Evolutionary conservation across 1,284 basidiomycete genomes (phyloP).

Genomic region (Moniliophthora roreri): DNA sequence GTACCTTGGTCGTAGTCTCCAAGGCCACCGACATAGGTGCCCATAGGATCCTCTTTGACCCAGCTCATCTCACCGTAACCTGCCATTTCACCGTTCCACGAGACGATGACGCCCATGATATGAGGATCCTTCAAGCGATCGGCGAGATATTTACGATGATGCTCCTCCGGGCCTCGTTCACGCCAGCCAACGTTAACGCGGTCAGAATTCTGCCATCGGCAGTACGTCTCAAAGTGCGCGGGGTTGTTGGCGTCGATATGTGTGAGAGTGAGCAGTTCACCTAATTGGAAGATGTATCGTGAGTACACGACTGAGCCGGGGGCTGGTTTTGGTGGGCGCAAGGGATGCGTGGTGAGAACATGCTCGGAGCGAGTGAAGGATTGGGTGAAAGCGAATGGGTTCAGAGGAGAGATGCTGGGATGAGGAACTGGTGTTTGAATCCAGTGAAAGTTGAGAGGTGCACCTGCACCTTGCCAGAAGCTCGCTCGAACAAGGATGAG

Average conservation of each 20-base stretch:
- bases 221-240: constrained; percentile 16
- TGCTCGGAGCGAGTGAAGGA: constrained; percentile 18
- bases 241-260: constrained; percentile 18
- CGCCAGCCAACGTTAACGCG: constrained; percentile 20
- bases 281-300: constrained; percentile 15
- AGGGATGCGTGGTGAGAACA: constrained; percentile 19
- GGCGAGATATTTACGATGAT: constrained; percentile 16
- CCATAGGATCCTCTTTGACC: constrained; percentile 20
- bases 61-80: constrained; percentile 19
- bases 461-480: constrained; percentile 20
- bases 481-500: constrained; percentile 16
- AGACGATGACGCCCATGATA: constrained; percentile 16
- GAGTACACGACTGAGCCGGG: constrained; percentile 17
- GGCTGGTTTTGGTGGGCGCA: constrained; percentile 19
- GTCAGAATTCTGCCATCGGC: constrained; percentile 19
- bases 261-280: constrained; percentile 15
- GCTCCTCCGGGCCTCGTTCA: constrained; percentile 16
- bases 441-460: constrained; percentile 12
- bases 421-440: constrained; percentile 12
- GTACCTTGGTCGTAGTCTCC: constrained; percentile 21
- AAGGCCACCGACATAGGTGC: constrained; percentile 18
- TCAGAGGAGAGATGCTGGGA: constrained; percentile 7
- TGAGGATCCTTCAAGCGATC: constrained; percentile 17
- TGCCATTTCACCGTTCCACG: constrained; percentile 17
- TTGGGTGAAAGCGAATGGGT: constrained; percentile 14